Evolutionary conservation across 371 early-diverging fungal genomes (phyloP).

Genomic region (Rhizomucor miehei): DNA sequence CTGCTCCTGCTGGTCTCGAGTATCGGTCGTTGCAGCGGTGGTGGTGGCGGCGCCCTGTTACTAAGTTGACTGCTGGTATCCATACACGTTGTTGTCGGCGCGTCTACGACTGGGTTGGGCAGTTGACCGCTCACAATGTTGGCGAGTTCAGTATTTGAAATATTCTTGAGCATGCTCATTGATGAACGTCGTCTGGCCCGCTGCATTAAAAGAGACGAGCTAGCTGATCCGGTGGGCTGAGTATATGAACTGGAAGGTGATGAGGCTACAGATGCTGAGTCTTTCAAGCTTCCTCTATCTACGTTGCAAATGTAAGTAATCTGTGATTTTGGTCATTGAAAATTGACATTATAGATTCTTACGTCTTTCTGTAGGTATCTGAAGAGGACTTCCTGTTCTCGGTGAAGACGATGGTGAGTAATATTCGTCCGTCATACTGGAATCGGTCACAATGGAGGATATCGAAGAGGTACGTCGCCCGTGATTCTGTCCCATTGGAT

Average conservation of each 20-base stretch:
- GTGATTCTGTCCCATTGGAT: slow-evolving; percentile 8
- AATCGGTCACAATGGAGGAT: slow-evolving; percentile 22
- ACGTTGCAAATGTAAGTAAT: slow-evolving; percentile 4
- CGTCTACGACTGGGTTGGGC: slow-evolving; percentile 24
- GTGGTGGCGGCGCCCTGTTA: background rate
- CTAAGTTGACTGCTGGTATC: too few relatives aligned
- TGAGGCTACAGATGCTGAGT: background rate
- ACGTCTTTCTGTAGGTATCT: slow-evolving; percentile 6
- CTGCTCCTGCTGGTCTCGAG: slow-evolving; percentile 3
- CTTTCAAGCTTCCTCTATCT: background rate
- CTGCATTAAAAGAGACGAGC: slow-evolving; percentile 6
- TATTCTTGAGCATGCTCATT: slow-evolving; percentile 26
- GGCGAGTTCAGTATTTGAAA: slow-evolving; percentile 26
- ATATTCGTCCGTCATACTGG: slow-evolving; percentile 19
- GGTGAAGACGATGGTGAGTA: slow-evolving; percentile 21
- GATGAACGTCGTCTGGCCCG: slow-evolving; percentile 23
- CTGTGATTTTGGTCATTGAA: too few relatives aligned
- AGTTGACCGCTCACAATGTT: slow-evolving; percentile 25
- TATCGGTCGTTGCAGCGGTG: slow-evolving; percentile 2
- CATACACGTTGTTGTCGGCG: slow-evolving; percentile 9
- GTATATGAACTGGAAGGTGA: background rate
- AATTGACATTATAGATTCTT: too few relatives aligned
- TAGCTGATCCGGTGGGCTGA: background rate
- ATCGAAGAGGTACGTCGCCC: slow-evolving; percentile 19
- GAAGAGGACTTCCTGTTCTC: slow-evolving; percentile 19